Base-by-base conservation (phyloP, 192 early-diverging fungal species). In the Pilaira anomala region DNA sequence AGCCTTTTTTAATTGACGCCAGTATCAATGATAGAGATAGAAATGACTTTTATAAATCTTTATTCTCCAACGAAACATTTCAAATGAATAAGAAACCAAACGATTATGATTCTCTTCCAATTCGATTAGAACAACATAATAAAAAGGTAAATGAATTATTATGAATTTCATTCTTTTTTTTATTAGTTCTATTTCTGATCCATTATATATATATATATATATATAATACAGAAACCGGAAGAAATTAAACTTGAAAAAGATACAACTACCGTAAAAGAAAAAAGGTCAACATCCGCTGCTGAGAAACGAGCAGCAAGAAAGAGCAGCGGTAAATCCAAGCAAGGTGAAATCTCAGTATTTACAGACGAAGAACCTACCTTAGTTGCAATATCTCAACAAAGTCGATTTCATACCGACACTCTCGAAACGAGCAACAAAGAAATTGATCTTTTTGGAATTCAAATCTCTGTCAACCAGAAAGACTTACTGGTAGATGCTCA, bases 361-460 rank as follows among this genome's bases (percentile, higher is more conserved):
- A 65, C 71, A 33, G 63, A 62, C 13, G 30, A 3, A 36, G 33
- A 36, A 9, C 78, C 85, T 0, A 53, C 72, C 14, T 77, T 89
- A 14, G 78, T 84, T 48, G 89, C 88, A 3, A 87, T 76, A 46
- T 88, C 89, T 2, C 89, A 92, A 67, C 87, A 89, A 63, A 91
- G 90, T 49, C 85, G 94, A 26, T 96, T 94, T 75, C 88, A 96
- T 67, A 75, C 69, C 8, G 91, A 93, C 66, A 93, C 94, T 0
- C 56, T 93, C 1, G 84, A 87, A 19, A 90, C 92, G 3, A 67
- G 87, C 3, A 86, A 85, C 30, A 92, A 88, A 73, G 91, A 96
- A 45, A 80, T 93, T 5, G 88, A 91, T 72, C 80, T 92, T 13
- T 85, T 82, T 62, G 79, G 76, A 2, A 90, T 97, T 49, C 90